A percentile compares a stretch with the other conserved stretches of the same genome.
These are phyloP conservation scores for Pythium myriotylum DNA, from an alignment of 352 stramenopile species.

Conservation along the genomic window DNA sequence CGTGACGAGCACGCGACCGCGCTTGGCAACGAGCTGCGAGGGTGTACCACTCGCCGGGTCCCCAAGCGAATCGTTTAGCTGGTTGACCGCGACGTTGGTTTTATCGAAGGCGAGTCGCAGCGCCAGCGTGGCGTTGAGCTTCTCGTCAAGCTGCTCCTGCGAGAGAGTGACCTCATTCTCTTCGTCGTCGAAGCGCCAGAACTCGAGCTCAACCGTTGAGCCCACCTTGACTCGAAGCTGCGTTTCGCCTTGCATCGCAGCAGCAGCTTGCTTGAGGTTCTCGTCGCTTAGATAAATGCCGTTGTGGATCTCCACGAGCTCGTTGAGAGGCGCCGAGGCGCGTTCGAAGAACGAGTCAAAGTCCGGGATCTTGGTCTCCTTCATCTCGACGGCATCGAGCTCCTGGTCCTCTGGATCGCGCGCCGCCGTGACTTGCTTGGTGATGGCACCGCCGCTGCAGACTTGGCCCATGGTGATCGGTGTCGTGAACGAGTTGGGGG, in stretches of 20 bases:
- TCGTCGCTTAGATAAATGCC: constrained; percentile 56
- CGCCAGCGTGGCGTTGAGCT: constrained; percentile 12
- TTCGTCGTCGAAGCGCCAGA: constrained; percentile 56
- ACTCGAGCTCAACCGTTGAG: constrained; percentile 24
- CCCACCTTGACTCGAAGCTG: constrained; percentile 41
- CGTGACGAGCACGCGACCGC: constrained; percentile 38
- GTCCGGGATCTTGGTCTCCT: constrained; percentile 28
- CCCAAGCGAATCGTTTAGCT: constrained; percentile 41
- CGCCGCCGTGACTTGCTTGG: constrained; percentile 42
- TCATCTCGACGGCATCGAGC: constrained; percentile 29
- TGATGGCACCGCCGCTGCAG: constrained; percentile 46
- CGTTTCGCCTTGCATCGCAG: constrained; percentile 51
- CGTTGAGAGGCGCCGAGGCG: constrained; percentile 22
- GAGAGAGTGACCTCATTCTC: constrained; percentile 41
- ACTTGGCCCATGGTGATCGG: constrained; percentile 60
- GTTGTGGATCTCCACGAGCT: constrained; percentile 50
- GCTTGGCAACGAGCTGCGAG: constrained; percentile 38
- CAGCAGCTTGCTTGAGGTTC: constrained; percentile 53
- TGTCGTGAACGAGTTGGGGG: not conserved
- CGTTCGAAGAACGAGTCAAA: constrained; percentile 34
- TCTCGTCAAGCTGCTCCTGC: constrained; percentile 27
- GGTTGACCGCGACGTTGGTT: constrained; percentile 26
- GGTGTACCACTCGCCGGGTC: constrained; percentile 30
- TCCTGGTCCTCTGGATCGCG: constrained; percentile 29
- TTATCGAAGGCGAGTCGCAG: constrained; percentile 36